phyloP scores from a whole-genome alignment of 148 eudicot species.

The Rhododendron mucronatum region DNA sequence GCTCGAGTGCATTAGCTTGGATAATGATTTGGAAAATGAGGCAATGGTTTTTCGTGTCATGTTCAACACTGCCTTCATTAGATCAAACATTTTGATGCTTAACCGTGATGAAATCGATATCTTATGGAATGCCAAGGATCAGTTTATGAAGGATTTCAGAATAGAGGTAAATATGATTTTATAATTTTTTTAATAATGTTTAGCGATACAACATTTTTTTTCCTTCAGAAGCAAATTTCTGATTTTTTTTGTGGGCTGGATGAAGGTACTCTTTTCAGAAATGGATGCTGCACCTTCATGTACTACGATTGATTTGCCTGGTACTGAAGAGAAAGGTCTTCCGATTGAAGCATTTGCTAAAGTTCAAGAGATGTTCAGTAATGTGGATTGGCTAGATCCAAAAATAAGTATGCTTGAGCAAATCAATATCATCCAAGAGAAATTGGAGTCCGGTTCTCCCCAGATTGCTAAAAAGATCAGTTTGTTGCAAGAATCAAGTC shows the following conservation, averaged over 20 bases:
- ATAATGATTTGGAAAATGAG: constrained; percentile 56
- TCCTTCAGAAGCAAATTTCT: constrained; percentile 1
- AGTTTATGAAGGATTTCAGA: constrained; percentile 62
- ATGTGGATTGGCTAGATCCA: constrained; percentile 56
- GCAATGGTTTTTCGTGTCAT: constrained; percentile 72
- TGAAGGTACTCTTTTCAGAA: constrained; percentile 78
- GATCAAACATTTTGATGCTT: constrained; percentile 77
- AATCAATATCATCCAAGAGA: constrained; percentile 39
- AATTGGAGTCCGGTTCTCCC: constrained; percentile 28
- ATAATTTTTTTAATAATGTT: neutral
- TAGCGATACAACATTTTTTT: neutral
- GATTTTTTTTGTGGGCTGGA: constrained; percentile 3
- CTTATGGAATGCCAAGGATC: constrained; percentile 61
- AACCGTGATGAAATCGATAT: constrained; percentile 74
- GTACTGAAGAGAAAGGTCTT: constrained; percentile 53
- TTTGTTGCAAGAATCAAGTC: constrained; percentile 19
- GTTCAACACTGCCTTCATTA: constrained; percentile 86
- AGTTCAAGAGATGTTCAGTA: constrained; percentile 61
- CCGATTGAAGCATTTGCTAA: constrained; percentile 71
- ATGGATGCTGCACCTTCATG: constrained; percentile 44
- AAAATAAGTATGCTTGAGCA: constrained; percentile 38
- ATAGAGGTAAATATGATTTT: constrained; percentile 49
- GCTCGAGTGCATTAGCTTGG: constrained; percentile 73
- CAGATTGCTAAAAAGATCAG: constrained; percentile 17
- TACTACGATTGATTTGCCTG: constrained; percentile 30